A percentile compares a stretch with the other conserved stretches of the same genome.
These are phyloP conservation scores for Lathyrus oleraceus DNA, from an alignment of 306 rosid genomes.

Conservation along the genomic window DNA sequence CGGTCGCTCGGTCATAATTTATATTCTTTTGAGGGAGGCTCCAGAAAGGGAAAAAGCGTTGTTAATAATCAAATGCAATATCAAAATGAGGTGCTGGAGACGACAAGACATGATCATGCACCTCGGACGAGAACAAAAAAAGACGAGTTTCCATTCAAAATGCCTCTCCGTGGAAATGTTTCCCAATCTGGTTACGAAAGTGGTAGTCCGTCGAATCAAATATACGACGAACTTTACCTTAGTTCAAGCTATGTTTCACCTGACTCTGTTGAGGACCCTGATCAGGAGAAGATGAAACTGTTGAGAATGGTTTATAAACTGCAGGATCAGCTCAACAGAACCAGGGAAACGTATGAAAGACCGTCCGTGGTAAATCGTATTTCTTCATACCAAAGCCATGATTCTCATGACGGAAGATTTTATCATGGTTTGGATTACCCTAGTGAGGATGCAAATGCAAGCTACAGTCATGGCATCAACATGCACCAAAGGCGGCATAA, in stretches of 20 bases:
- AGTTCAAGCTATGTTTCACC: slow-evolving; percentile 58
- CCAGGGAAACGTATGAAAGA: slow-evolving; percentile 47
- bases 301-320: slow-evolving; percentile 70
- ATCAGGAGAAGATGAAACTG: slow-evolving; percentile 65
- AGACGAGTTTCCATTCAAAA: slow-evolving; percentile 48
- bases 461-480: slow-evolving; percentile 47
- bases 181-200: slow-evolving; percentile 49
- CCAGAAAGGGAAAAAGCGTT: slow-evolving; percentile 45
- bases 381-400: slow-evolving; percentile 44
- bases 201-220: slow-evolving; percentile 51
- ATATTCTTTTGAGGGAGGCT: slow-evolving; percentile 45
- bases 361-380: slow-evolving; percentile 33
- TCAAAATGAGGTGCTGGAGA: slow-evolving; percentile 43
- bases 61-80: slow-evolving; percentile 36
- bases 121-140: slow-evolving; percentile 47
- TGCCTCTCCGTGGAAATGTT: slow-evolving; percentile 36
- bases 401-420: slow-evolving; percentile 46
- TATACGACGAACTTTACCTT: slow-evolving; percentile 47
- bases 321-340: slow-evolving; percentile 68
- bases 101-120: slow-evolving; percentile 40
- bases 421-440: slow-evolving; percentile 47
- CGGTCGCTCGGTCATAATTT: slow-evolving; percentile 37
- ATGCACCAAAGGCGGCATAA: slow-evolving; percentile 40
- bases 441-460: slow-evolving; percentile 43
- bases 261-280: slow-evolving; percentile 53